phyloP scores from a whole-genome alignment of 2,329 filamentous ascomycete genomes.

The Fusarium zealandicum region DNA sequence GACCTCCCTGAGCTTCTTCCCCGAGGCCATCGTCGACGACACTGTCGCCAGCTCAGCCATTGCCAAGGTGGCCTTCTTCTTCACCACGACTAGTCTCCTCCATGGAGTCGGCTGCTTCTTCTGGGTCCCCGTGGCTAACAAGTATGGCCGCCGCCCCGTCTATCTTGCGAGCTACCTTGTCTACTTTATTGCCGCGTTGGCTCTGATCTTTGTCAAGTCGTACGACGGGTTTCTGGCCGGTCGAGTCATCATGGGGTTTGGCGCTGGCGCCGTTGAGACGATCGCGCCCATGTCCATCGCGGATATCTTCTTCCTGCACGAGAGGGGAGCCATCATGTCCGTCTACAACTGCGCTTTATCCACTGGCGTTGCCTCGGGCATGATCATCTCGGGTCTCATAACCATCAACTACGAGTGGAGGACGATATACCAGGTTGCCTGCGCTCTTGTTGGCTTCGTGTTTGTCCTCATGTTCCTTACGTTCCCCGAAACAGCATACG shows the following conservation, averaged over 20 bases:
- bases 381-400: slow-evolving; percentile 57
- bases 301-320: slow-evolving; percentile 65
- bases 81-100: slow-evolving; percentile 57
- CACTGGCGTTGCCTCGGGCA: slow-evolving; percentile 52
- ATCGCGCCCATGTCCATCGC: slow-evolving; percentile 60
- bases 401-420: slow-evolving; percentile 58
- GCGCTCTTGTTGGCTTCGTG: slow-evolving; percentile 57
- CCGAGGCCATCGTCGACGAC: slow-evolving; percentile 41
- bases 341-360: slow-evolving; percentile 52
- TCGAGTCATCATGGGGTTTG: slow-evolving; percentile 61
- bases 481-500: slow-evolving; percentile 63
- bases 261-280: slow-evolving; percentile 60
- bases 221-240: slow-evolving; percentile 54
- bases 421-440: slow-evolving; percentile 59
- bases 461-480: slow-evolving; percentile 59
- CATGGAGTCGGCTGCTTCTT: slow-evolving; percentile 49
- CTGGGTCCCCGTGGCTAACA: slow-evolving; percentile 56
- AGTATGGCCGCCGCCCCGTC: slow-evolving; percentile 53
- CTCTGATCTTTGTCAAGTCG: slow-evolving; percentile 52
- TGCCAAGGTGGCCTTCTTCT: slow-evolving; percentile 59
- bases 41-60: slow-evolving; percentile 46
- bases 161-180: slow-evolving; percentile 54
- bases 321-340: slow-evolving; percentile 60
- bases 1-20: slow-evolving; percentile 57
- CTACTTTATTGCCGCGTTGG: slow-evolving; percentile 52